phyloP scores from a whole-genome alignment of 345 rosid genomes.

The Leavenworthia alabamica region DNA sequence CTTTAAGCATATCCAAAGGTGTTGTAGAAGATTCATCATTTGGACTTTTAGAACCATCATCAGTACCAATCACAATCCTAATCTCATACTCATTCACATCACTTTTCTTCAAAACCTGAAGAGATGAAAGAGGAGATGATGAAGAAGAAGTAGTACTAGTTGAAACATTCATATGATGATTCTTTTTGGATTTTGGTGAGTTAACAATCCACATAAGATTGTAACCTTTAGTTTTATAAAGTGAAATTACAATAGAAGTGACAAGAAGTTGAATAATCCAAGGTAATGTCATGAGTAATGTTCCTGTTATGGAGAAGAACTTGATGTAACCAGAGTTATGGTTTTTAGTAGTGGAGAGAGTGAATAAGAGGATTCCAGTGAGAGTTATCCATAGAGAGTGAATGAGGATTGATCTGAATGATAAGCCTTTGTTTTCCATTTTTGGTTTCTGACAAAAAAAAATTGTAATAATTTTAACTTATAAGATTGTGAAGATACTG shows the following conservation, averaged over 20 bases:
- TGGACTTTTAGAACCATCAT: slow-evolving; percentile 19
- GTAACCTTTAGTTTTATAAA: slow-evolving; percentile 20
- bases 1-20: slow-evolving; percentile 6
- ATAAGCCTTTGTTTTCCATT: slow-evolving; percentile 16
- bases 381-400: slow-evolving; percentile 29
- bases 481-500: neutral
- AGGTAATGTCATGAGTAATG: slow-evolving; percentile 23
- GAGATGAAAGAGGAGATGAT: slow-evolving; percentile 24
- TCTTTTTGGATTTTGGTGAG: slow-evolving; percentile 16
- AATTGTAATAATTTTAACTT: no score
- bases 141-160: neutral
- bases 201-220: slow-evolving; percentile 25
- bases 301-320: slow-evolving; percentile 20
- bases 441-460: neutral
- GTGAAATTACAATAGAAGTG: slow-evolving; percentile 5
- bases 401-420: slow-evolving; percentile 7
- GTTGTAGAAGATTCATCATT: slow-evolving; percentile 6
- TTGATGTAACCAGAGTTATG: slow-evolving; percentile 20
- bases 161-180: neutral
- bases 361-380: slow-evolving; percentile 25
- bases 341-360: slow-evolving; percentile 12
- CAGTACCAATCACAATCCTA: slow-evolving; percentile 23
- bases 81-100: slow-evolving; percentile 15
- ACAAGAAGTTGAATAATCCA: slow-evolving; percentile 29
- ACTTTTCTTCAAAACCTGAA: slow-evolving; percentile 18